Base-by-base conservation (phyloP, 163 green algal species). In the Scenedesmus sp. region DNA sequence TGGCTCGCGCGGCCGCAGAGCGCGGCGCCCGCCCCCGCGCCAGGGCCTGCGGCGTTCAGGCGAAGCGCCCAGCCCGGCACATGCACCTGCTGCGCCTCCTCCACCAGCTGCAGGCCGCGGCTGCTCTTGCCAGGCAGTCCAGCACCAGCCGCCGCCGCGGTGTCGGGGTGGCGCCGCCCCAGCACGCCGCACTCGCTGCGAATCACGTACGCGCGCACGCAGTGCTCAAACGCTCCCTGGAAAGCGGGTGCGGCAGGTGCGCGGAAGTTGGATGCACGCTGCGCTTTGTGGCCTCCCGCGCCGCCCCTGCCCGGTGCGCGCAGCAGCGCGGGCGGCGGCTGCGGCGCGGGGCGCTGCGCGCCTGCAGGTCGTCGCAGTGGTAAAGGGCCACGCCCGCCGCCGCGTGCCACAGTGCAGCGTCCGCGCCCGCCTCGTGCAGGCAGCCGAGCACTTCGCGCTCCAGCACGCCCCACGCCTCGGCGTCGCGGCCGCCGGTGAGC, bases 111-210 rank as follows among this genome's bases (percentile, higher is more conserved):
- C 75, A 88, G 57, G 13, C 77, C 86, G 51, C 65, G 71, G 58
- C 84, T 81, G 36, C 60, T 80, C 51, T 85, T 78, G 34, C 86
- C 86, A 90, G 69, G 7, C 50, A 48, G 76, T 89, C 84, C 71
- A 89, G 76, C 33, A 86, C 77, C 54, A 82, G 85, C 4, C 67
- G 84, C 10, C 48, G 83, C 77, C 22, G 84, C 83, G 2, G 82
- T 86, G 77, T 89, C 84, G 56, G 84, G 84, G 57, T 89, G 81
- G 31, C 58, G 26, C 18, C 73, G 71, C 5, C 86, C 84, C 50
- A 89, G 67, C 1, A 50, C n/a, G 6, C 18, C n/a, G 51, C 74
- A 81, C 48, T 81, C 74, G 3, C 51, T 50, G 24, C 74, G 62
- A 33, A 81, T 75, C n/a, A 81, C 74, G 22, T 75, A 81, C 0